Conservation (phyloP, 75 land plant genomes). For the Pinus tabuliformis region DNA sequence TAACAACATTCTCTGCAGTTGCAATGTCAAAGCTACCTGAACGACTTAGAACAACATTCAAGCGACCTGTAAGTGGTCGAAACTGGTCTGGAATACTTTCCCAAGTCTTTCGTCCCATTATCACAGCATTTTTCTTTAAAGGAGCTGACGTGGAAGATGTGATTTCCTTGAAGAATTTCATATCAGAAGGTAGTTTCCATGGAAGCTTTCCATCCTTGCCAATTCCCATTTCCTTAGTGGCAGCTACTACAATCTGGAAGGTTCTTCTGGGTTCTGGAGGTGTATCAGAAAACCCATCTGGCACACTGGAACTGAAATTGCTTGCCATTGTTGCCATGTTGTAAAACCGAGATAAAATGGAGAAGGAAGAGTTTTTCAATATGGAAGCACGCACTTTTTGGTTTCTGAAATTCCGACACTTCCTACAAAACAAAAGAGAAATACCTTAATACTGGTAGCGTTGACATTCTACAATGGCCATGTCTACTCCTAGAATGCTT, state of each 20-base stretch:
- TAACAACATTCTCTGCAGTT: conserved; percentile 52
- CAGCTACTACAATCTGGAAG: conserved; percentile 88
- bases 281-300: conserved; percentile 19
- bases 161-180: conserved; percentile 79
- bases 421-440: not conserved
- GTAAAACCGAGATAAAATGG: not conserved
- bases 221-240: conserved; percentile 77
- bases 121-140: conserved; percentile 77
- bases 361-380: not conserved
- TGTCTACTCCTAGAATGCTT: not conserved
- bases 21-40: conserved; percentile 49
- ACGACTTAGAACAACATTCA: conserved; percentile 89
- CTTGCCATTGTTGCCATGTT: not conserved
- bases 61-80: conserved; percentile 83
- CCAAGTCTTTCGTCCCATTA: conserved; percentile 97
- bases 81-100: conserved; percentile 73
- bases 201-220: conserved; percentile 75
- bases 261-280: conserved; percentile 37
- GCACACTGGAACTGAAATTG: not conserved
- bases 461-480: not conserved
- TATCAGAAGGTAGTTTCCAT: conserved; percentile 77
- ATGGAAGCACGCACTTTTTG: not conserved
- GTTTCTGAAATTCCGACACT: not conserved
- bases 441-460: not conserved
- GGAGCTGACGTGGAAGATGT: conserved; percentile 56